A percentile compares a stretch with the other conserved stretches of the same genome.
phyloP scores from a whole-genome alignment of 73 alveolate genomes.

The Durusdinium trenchii region DNA sequence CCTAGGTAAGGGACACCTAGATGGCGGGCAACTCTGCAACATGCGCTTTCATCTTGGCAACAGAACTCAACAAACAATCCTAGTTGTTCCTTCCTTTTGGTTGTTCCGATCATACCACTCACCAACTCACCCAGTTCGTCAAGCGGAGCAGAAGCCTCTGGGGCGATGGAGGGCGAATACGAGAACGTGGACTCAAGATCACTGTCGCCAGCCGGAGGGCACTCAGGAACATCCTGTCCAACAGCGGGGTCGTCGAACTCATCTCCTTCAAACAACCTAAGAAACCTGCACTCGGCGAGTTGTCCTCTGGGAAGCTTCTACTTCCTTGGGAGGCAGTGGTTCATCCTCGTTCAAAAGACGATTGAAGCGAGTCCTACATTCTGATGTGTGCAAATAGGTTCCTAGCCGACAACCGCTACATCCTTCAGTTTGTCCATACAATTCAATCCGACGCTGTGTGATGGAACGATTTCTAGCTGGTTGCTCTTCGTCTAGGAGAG shows the following conservation, averaged over 20 bases:
- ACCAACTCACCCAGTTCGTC: not conserved
- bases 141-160: not conserved
- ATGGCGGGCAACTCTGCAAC: not conserved
- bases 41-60: not conserved
- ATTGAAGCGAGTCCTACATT: not conserved
- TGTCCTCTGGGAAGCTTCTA: not conserved
- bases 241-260: not conserved
- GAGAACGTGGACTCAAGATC: not conserved
- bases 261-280: not conserved
- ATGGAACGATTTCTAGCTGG: slow-evolving; percentile 22
- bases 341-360: not conserved
- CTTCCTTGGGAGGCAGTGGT: not conserved
- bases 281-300: not conserved
- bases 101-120: not conserved
- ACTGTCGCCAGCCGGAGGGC: not conserved
- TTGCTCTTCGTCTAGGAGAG: not conserved
- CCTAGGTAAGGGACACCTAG: not conserved
- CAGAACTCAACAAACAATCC: not conserved
- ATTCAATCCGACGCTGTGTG: not conserved
- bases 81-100: not conserved
- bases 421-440: not conserved
- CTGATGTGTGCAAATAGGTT: not conserved
- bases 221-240: not conserved
- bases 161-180: not conserved
- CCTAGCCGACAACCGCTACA: slow-evolving; percentile 1